Evolutionary conservation across 768 basidiomycete species (phyloP).

Genomic region (Tricholoma flavovirens): DNA sequence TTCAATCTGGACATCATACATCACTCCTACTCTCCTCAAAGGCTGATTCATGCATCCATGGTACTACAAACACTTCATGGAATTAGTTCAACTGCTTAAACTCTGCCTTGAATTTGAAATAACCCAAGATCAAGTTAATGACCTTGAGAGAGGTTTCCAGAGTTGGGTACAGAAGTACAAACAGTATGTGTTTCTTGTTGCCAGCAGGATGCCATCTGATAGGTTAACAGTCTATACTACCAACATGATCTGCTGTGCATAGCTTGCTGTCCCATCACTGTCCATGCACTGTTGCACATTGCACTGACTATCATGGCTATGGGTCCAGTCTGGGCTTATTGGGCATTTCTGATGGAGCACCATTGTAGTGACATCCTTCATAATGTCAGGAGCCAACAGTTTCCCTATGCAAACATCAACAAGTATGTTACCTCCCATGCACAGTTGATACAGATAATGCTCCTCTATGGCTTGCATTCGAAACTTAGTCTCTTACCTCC

Average conservation of each 20-base stretch:
- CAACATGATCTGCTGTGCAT: too few species aligned
- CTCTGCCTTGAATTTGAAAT: constrained; percentile 25
- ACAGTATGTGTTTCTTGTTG: constrained; percentile 21
- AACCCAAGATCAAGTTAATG: constrained; percentile 15
- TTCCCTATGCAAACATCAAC: constrained; percentile 28
- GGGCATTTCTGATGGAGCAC: constrained; percentile 35
- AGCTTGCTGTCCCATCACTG: too few species aligned
- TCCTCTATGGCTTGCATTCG: constrained; percentile 17
- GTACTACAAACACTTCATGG: neutral
- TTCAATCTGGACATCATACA: constrained; percentile 33
- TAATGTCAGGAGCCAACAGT: constrained; percentile 21
- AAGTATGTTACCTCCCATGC: constrained; percentile 21
- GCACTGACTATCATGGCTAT: too few species aligned
- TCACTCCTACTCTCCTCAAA: constrained; percentile 32
- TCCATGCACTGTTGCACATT: too few species aligned
- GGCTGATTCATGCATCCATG: constrained; percentile 18
- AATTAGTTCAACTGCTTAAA: neutral
- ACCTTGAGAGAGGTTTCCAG: constrained; percentile 22
- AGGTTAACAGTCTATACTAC: too few species aligned
- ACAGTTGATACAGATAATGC: constrained; percentile 27
- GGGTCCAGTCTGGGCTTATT: constrained; percentile 21
- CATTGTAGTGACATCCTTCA: constrained; percentile 27
- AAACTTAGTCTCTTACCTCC: constrained; percentile 17
- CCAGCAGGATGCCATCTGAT: too few species aligned
- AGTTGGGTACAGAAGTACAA: constrained; percentile 36